A percentile compares a stretch with the other conserved stretches of the same genome.
Conservation (phyloP, 495 filamentous ascomycete genomes). For the Parmelia sp. region DNA sequence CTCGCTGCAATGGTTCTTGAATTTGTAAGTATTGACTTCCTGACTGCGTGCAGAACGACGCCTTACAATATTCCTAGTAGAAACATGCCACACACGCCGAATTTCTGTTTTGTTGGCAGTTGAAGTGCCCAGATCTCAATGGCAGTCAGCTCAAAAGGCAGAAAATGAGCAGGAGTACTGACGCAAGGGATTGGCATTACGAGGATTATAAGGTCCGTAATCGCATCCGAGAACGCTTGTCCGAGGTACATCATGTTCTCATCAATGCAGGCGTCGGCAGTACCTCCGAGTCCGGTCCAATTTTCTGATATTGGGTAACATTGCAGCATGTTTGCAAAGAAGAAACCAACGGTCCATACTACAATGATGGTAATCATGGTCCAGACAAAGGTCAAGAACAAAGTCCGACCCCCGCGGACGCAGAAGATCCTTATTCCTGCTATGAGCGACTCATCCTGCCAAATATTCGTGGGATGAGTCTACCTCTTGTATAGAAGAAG, state of each 20-base stretch:
- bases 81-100: constrained; percentile 2
- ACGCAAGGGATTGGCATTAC: constrained; percentile 7
- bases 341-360: background rate
- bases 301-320: constrained; percentile 9
- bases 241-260: constrained; percentile 3
- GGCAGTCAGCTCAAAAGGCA: background rate
- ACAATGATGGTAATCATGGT: constrained; percentile 7
- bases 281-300: background rate
- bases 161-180: background rate
- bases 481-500: constrained; percentile 14
- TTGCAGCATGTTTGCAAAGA: constrained; percentile 3
- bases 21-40: background rate
- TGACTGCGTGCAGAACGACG: background rate
- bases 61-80: constrained; percentile 10
- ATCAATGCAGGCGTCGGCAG: background rate
- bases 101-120: constrained; percentile 6
- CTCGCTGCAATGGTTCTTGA: constrained; percentile 5
- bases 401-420: no score
- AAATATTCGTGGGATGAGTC: background rate
- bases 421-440: background rate
- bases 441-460: background rate
- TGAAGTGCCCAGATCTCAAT: constrained; percentile 10
- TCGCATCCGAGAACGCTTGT: constrained; percentile 11
- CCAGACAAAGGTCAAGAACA: background rate
- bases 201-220: constrained; percentile 7